A percentile compares a stretch with the other conserved stretches of the same genome.
These are phyloP conservation scores for Harringtonia aguacate DNA, from an alignment of 2,329 filamentous ascomycete genomes.

Conservation along the genomic window DNA sequence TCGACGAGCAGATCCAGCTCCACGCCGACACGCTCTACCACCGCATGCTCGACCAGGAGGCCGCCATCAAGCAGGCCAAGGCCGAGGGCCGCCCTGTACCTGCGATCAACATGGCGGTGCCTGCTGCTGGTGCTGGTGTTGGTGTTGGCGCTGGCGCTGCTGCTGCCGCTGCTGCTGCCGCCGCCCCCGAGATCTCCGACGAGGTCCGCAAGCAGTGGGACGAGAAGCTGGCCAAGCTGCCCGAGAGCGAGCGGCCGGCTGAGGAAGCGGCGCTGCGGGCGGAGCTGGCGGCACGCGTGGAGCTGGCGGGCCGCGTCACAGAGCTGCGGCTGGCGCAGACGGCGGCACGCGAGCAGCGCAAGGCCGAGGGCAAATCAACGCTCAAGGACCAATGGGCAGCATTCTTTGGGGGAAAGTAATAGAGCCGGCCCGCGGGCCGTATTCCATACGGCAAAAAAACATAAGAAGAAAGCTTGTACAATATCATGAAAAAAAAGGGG, in stretches of 20 bases:
- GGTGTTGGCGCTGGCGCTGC: conserved; percentile 4
- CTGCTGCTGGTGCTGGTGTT: conserved; percentile 12
- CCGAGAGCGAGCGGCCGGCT: conserved; percentile 44
- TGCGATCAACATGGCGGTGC: conserved; percentile 32
- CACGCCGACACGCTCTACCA: conserved; percentile 88
- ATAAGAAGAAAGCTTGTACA: background rate
- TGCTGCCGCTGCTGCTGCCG: background rate
- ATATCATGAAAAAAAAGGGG: no score
- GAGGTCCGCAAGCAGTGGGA: conserved; percentile 41
- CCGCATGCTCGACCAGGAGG: conserved; percentile 75
- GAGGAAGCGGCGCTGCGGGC: conserved; percentile 55
- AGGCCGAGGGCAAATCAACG: conserved; percentile 42
- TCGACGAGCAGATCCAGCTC: conserved; percentile 88
- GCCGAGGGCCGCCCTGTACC: conserved; percentile 48
- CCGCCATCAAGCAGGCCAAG: conserved; percentile 58
- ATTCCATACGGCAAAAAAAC: background rate
- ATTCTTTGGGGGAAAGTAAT: conserved; percentile 15
- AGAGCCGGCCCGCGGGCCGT: no score
- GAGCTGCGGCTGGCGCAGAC: conserved; percentile 45
- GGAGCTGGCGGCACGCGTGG: conserved; percentile 48
- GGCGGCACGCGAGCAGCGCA: conserved; percentile 41
- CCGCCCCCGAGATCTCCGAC: conserved; percentile 23
- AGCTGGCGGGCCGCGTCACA: conserved; percentile 46
- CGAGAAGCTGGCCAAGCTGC: conserved; percentile 45
- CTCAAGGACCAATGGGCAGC: conserved; percentile 28